Percentiles rank a stretch among this genome's conserved stretches.
phyloP scores from a whole-genome alignment of 2,329 filamentous ascomycete species.

The Talaromyces sp. region DNA sequence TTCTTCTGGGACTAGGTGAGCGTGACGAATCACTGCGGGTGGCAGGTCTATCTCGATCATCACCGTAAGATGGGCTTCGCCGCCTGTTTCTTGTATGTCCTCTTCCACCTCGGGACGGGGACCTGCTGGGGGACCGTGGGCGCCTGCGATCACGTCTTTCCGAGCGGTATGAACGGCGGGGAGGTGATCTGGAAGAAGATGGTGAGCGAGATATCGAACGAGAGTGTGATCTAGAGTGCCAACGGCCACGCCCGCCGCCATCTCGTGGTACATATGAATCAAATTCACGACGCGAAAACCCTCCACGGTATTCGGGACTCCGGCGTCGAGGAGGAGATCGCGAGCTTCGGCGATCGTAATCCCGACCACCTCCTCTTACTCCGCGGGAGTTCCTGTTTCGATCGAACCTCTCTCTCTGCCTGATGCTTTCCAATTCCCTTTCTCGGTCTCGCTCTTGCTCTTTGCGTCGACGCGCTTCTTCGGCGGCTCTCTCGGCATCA shows the following conservation, averaged over 20 bases:
- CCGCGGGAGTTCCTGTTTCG: slow-evolving; percentile 30
- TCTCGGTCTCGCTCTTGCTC: slow-evolving; percentile 68
- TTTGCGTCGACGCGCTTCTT: slow-evolving; percentile 64
- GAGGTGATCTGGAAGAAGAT: slow-evolving; percentile 28
- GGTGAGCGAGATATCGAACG: slow-evolving; percentile 21
- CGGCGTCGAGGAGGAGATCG: slow-evolving; percentile 46
- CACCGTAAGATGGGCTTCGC: slow-evolving; percentile 36
- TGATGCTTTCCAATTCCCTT: slow-evolving; percentile 60
- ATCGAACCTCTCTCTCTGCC: slow-evolving; percentile 47
- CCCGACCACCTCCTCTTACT: slow-evolving; percentile 36
- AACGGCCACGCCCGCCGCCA: slow-evolving; percentile 32
- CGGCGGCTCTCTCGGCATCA: slow-evolving; percentile 74
- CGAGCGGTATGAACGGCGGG: slow-evolving; percentile 22
- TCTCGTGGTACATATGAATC: slow-evolving; percentile 54
- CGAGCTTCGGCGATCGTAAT: slow-evolving; percentile 37
- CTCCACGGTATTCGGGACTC: slow-evolving; percentile 39
- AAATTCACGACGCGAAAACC: slow-evolving; percentile 44
- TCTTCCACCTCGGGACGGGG: slow-evolving; percentile 35
- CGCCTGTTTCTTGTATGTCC: slow-evolving; percentile 29
- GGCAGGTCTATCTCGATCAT: slow-evolving; percentile 44
- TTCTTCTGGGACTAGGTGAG: slow-evolving; percentile 52
- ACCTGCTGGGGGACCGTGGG: slow-evolving; percentile 28
- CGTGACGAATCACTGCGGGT: slow-evolving; percentile 45
- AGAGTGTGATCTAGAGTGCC: slow-evolving; percentile 27
- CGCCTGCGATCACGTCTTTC: slow-evolving; percentile 24